These are phyloP conservation scores for Strigomonas oncopelti DNA, from an alignment of 208 protist species.

Conservation along the genomic window DNA sequence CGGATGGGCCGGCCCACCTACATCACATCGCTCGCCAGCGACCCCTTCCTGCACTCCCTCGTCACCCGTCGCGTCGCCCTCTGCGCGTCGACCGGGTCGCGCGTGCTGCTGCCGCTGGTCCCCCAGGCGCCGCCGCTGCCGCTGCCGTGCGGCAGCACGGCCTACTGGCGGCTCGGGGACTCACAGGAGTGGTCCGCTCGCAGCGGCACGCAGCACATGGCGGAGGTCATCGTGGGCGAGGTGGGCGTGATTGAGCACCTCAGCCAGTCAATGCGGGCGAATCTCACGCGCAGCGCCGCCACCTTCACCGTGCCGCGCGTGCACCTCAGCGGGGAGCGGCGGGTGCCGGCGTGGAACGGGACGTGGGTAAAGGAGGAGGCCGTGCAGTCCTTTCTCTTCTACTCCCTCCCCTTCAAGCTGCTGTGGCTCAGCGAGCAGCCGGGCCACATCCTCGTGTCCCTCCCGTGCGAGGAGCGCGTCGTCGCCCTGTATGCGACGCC, in stretches of 20 bases:
- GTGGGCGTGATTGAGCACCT: slow-evolving; percentile 25
- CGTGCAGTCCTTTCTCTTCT: slow-evolving; percentile 36
- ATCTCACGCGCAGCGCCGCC: not conserved
- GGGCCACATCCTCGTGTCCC: slow-evolving; percentile 42
- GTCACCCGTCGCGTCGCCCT: slow-evolving; percentile 33
- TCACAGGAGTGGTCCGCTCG: slow-evolving; percentile 4
- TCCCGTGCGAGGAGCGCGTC: slow-evolving; percentile 77
- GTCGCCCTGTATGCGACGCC: slow-evolving; percentile 34
- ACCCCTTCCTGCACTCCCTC: slow-evolving; percentile 16
- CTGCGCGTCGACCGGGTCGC: slow-evolving; percentile 38
- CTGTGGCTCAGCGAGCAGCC: slow-evolving; percentile 44
- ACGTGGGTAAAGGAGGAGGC: not conserved
- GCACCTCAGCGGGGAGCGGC: not conserved
- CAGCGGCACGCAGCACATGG: slow-evolving; percentile 16
- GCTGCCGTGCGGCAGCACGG: slow-evolving; percentile 5
- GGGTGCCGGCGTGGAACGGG: not conserved
- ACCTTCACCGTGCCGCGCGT: not conserved
- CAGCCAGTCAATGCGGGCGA: not conserved
- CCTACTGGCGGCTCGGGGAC: not conserved
- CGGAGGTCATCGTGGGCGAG: slow-evolving; percentile 58
- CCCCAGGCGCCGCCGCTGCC: slow-evolving; percentile 11
- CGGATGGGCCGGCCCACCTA: slow-evolving; percentile 8
- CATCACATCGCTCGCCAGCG: slow-evolving; percentile 27
- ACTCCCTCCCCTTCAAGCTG: slow-evolving; percentile 54
- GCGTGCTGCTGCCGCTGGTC: slow-evolving; percentile 24